Evolutionary conservation across 805 yeast species (phyloP).

Genomic region (Barnettozyma pratensis): DNA sequence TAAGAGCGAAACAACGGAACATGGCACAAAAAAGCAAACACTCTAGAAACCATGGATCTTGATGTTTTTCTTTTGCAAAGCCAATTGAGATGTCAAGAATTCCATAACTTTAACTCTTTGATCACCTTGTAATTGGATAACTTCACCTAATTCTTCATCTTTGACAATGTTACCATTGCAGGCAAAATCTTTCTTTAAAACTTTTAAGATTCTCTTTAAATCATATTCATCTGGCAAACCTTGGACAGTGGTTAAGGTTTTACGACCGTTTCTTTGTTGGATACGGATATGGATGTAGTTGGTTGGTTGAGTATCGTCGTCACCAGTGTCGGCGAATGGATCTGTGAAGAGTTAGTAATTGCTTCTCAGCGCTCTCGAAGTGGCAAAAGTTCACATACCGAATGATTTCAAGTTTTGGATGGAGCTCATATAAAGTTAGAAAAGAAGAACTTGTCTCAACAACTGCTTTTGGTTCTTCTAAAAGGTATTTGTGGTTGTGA

Average conservation of each 20-base stretch:
- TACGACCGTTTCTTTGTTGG: constrained; percentile 99
- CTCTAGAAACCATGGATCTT: constrained; percentile 94
- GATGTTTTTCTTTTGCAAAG: constrained; percentile 91
- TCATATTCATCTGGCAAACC: constrained; percentile 96
- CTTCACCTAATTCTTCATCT: constrained; percentile 94
- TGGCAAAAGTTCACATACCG: constrained; percentile 34
- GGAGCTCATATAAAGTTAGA: constrained; percentile 57
- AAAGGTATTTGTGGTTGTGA: too few relatives aligned
- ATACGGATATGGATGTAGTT: constrained; percentile 97
- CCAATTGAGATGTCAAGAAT: constrained; percentile 80
- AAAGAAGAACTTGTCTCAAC: not conserved
- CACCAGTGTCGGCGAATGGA: constrained; percentile 99
- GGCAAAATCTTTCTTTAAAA: constrained; percentile 95
- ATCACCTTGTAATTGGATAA: constrained; percentile 97
- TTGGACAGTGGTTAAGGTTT: constrained; percentile 96
- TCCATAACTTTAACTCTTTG: constrained; percentile 96
- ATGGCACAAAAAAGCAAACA: too few relatives aligned
- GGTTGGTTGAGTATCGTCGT: constrained; percentile 94
- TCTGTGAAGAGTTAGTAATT: constrained; percentile 35
- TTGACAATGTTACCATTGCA: constrained; percentile 98
- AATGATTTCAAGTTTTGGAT: constrained; percentile 85
- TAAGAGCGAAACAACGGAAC: too few relatives aligned
- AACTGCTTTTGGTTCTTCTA: not conserved
- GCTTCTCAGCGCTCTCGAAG: too few relatives aligned
- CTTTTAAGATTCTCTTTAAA: constrained; percentile 87